Conservation (phyloP, 495 filamentous ascomycete species). For the Tetracladium setigerum region DNA sequence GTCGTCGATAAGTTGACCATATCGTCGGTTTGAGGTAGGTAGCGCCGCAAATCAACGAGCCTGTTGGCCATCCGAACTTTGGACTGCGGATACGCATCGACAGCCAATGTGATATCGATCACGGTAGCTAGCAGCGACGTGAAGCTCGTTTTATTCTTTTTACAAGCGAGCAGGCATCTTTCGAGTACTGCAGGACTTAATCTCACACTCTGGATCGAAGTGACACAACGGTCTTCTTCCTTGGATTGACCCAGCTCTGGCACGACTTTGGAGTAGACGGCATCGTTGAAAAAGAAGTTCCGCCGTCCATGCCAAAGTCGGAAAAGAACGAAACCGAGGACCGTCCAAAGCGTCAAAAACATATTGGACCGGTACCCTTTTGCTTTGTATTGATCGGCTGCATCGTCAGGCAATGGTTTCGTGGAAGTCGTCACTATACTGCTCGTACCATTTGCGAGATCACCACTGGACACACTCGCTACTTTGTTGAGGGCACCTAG, state of each 20-base stretch:
- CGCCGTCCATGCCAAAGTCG: neutral
- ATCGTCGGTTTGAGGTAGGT: neutral
- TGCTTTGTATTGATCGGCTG: too few relatives aligned
- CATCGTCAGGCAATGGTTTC: too few relatives aligned
- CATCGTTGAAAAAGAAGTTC: slow-evolving; percentile 8
- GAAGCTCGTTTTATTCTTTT: slow-evolving; percentile 7
- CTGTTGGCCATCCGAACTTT: slow-evolving; percentile 1
- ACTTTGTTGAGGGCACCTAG: slow-evolving; percentile 2
- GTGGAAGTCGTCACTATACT: too few relatives aligned
- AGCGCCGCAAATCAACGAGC: neutral
- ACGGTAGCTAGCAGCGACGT: slow-evolving; percentile 9
- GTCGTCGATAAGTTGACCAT: slow-evolving; percentile 1
- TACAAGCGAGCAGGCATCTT: slow-evolving; percentile 4
- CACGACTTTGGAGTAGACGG: neutral
- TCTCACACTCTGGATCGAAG: neutral
- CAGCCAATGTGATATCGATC: slow-evolving; percentile 7
- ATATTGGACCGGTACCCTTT: too few relatives aligned
- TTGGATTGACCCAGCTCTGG: too few relatives aligned
- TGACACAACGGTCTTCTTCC: too few relatives aligned
- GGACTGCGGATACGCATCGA: slow-evolving; percentile 6
- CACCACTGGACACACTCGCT: too few relatives aligned
- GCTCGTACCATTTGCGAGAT: too few relatives aligned
- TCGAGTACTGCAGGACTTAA: neutral
- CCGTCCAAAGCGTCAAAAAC: too few relatives aligned
- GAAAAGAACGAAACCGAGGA: too few relatives aligned